Evolutionary conservation across 1,284 basidiomycete genomes (phyloP).

Genomic region (Cerioporus squamosus): DNA sequence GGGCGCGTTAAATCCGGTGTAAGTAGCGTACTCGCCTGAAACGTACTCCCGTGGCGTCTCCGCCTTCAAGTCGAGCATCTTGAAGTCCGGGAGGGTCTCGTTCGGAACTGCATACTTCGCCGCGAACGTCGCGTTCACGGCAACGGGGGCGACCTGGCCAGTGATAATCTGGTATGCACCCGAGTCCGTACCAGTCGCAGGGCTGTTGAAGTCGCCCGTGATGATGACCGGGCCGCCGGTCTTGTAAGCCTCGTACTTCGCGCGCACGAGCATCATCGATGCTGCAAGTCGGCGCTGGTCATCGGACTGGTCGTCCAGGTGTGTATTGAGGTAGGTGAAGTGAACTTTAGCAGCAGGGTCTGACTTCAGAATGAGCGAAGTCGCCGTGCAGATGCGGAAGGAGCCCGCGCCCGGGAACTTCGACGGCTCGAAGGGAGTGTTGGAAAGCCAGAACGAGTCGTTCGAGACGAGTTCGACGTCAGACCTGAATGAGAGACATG

Average conservation of each 20-base stretch:
- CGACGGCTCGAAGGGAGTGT: constrained; percentile 54
- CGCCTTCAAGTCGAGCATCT: constrained; percentile 50
- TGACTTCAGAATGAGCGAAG: constrained; percentile 40
- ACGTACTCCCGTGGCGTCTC: constrained; percentile 46
- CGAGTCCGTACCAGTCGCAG: constrained; percentile 46
- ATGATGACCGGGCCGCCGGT: constrained; percentile 48
- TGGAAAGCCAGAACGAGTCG: constrained; percentile 63
- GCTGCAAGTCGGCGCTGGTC: constrained; percentile 53
- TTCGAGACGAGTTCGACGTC: constrained; percentile 43
- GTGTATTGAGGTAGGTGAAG: constrained; percentile 54
- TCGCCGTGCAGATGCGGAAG: constrained; percentile 53
- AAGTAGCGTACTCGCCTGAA: constrained; percentile 56
- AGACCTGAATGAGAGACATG: constrained; percentile 32
- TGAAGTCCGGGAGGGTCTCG: constrained; percentile 42
- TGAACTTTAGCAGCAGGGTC: constrained; percentile 19
- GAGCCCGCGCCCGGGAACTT: constrained; percentile 59
- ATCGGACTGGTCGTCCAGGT: constrained; percentile 61
- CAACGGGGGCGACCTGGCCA: constrained; percentile 42
- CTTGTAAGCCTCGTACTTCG: constrained; percentile 49
- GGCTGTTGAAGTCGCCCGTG: constrained; percentile 61
- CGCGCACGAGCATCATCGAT: constrained; percentile 53
- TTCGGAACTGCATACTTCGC: constrained; percentile 42
- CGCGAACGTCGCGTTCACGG: constrained; percentile 49
- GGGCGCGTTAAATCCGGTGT: constrained; percentile 52
- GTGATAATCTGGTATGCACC: constrained; percentile 58